Base-by-base conservation (phyloP, 495 filamentous ascomycete species). In the Neohortaea acidophila region DNA sequence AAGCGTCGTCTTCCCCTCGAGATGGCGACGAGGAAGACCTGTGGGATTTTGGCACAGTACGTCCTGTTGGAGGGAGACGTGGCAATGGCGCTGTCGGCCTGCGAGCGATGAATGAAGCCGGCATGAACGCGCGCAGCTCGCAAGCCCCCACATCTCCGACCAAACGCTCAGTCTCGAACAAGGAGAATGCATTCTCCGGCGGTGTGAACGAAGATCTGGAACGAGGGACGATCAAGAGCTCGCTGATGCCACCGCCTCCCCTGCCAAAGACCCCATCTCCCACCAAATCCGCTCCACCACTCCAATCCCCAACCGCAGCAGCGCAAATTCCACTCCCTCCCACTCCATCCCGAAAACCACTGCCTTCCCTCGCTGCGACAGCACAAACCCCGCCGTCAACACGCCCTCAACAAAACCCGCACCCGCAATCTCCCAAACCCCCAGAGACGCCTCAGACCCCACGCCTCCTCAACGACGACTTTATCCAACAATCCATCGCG, bases 1-100 rank as follows among this genome's bases (percentile, higher is more conserved):
- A 27, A 27, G n/a, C n/a, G n/a, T n/a, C n/a, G n/a, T n/a, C n/a
- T n/a, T n/a, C n/a, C 21, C n/a, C n/a, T n/a, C 26, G 35, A n/a
- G 34, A 34, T n/a, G 49, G 49, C 17, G 53, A 53, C 4, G 49
- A 85, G 35, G 78, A 85, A 48, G 83, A 93, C 54, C 72, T 93
- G 43, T 94, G 86, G 86, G 86, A 94, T 58, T 94, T 94, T 65
- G 85, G 86, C 18, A 94, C 86, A 1, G 79, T 93, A 33, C 68
- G 83, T 29, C 74, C 85, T 21, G 73, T 69, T 17, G 71, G n/a
- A n/a, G 66, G 33, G 6, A 20, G 38, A 24, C 41, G 42, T 12
- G 32, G n/a, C 20, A 38, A 41, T 33, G 41, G 41, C 21, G 65
- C 62, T 18, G 47, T 47, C 6, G 73, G 60, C 9, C 59, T 84